Evolutionary conservation across 306 rosid genomes (phyloP).

Genomic region (Corylus heterophylla): DNA sequence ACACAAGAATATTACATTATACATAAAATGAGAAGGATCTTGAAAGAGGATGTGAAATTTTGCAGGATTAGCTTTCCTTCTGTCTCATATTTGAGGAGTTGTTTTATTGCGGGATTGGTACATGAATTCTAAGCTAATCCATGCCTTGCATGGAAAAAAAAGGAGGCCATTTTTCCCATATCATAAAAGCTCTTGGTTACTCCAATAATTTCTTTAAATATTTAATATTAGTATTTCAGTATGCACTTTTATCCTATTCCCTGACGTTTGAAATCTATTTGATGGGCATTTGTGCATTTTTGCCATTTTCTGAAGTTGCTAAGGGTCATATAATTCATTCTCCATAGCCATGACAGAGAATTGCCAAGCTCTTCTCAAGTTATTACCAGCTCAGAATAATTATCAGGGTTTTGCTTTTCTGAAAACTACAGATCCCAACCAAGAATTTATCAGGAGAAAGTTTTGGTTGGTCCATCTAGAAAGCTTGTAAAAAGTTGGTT

Average conservation of each 20-base stretch:
- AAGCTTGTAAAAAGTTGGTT: too few species aligned
- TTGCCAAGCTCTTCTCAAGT: not conserved
- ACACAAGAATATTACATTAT: constrained; percentile 47
- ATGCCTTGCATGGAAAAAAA: constrained; percentile 25
- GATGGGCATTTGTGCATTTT: not conserved
- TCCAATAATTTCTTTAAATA: not conserved
- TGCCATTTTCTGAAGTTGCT: not conserved
- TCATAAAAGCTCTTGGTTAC: constrained; percentile 22
- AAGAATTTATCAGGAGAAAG: not conserved
- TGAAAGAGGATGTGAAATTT: constrained; percentile 59
- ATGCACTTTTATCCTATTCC: not conserved
- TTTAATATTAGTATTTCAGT: not conserved
- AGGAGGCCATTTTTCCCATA: constrained; percentile 28
- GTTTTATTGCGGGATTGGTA: constrained; percentile 30
- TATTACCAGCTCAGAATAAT: too few species aligned
- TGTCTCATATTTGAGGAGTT: constrained; percentile 41
- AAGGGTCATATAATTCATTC: not conserved
- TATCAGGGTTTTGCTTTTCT: not conserved
- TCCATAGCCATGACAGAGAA: not conserved
- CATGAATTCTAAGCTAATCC: constrained; percentile 37
- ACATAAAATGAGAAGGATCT: constrained; percentile 50
- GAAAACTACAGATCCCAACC: not conserved
- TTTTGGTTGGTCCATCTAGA: not conserved
- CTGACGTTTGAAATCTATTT: not conserved
- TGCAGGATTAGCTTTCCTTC: constrained; percentile 66